phyloP scores from a whole-genome alignment of 352 stramenopile genomes.

The Phytophthora cajani region DNA sequence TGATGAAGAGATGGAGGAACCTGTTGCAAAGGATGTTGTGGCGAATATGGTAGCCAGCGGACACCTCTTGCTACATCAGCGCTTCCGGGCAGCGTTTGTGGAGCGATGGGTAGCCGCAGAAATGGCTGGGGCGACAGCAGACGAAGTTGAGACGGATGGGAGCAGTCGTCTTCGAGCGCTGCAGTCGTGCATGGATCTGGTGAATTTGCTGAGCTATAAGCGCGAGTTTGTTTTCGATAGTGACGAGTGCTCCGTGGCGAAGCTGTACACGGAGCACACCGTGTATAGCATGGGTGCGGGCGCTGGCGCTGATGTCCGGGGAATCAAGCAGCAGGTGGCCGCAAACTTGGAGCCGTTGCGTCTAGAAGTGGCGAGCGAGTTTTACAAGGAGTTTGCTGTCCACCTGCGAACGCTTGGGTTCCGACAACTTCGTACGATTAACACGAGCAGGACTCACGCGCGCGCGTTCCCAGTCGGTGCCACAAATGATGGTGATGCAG shows the following conservation, averaged over 20 bases:
- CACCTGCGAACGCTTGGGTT: slow-evolving; percentile 78
- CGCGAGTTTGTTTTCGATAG: slow-evolving; percentile 83
- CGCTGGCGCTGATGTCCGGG: slow-evolving; percentile 60
- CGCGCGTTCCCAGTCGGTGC: slow-evolving; percentile 29
- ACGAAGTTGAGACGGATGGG: slow-evolving; percentile 51
- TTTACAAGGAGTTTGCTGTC: slow-evolving; percentile 71
- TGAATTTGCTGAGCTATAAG: slow-evolving; percentile 89
- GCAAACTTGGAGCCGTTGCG: slow-evolving; percentile 71
- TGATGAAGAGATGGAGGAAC: slow-evolving; percentile 61
- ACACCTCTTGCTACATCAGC: slow-evolving; percentile 69
- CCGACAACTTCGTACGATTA: slow-evolving; percentile 54
- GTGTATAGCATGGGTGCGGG: slow-evolving; percentile 72
- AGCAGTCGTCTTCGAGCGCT: slow-evolving; percentile 57
- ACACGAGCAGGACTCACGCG: slow-evolving; percentile 27
- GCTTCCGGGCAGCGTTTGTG: slow-evolving; percentile 81
- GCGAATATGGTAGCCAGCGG: slow-evolving; percentile 62
- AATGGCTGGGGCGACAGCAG: slow-evolving; percentile 51
- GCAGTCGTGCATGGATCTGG: slow-evolving; percentile 84
- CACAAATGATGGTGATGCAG: slow-evolving; percentile 34
- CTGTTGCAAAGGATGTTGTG: slow-evolving; percentile 58
- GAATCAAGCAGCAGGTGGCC: slow-evolving; percentile 80
- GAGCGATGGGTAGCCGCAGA: slow-evolving; percentile 65
- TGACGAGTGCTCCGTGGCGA: slow-evolving; percentile 73
- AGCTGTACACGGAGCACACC: slow-evolving; percentile 81
- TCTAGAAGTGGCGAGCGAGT: slow-evolving; percentile 74